A percentile compares a stretch with the other conserved stretches of the same genome.
Evolutionary conservation across 345 rosid genomes (phyloP).

Genomic region (Populus davidiana): DNA sequence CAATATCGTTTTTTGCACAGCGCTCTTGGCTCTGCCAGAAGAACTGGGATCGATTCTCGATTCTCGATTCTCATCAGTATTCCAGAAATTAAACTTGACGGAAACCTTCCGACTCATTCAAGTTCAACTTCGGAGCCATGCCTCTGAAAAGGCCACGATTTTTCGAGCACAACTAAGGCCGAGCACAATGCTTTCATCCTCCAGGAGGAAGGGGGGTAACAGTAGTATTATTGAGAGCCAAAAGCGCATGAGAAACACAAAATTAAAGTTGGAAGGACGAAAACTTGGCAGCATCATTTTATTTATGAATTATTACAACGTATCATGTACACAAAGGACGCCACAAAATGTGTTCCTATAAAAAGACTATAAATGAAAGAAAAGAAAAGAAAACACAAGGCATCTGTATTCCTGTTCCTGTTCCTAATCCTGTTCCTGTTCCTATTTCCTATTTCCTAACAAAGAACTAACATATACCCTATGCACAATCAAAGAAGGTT

Average conservation of each 20-base stretch:
- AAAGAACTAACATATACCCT: background rate
- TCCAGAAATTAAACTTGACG: background rate
- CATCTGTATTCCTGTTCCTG: background rate
- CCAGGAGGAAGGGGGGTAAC: too few relatives aligned
- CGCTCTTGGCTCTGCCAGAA: background rate
- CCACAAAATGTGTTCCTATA: background rate
- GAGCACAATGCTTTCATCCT: too few relatives aligned
- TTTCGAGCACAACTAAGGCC: too few relatives aligned
- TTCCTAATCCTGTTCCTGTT: too few relatives aligned
- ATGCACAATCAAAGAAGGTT: background rate
- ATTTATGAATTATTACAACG: conserved; percentile 1
- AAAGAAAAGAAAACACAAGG: background rate
- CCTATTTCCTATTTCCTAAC: background rate
- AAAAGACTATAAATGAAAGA: background rate
- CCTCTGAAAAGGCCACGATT: background rate
- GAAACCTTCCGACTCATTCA: background rate
- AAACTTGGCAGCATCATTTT: conserved; percentile 6
- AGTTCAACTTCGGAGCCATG: background rate
- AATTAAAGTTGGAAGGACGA: too few relatives aligned
- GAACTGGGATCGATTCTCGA: background rate
- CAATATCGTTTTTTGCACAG: background rate
- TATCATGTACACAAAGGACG: background rate
- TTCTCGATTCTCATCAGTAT: background rate
- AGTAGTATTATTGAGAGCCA: too few relatives aligned
- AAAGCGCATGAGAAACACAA: too few relatives aligned